Evolutionary conservation across 148 eudicot species (phyloP), one percentile per base, ranked within the genome.

Genomic region (Dysphania ambrosioides): DNA sequence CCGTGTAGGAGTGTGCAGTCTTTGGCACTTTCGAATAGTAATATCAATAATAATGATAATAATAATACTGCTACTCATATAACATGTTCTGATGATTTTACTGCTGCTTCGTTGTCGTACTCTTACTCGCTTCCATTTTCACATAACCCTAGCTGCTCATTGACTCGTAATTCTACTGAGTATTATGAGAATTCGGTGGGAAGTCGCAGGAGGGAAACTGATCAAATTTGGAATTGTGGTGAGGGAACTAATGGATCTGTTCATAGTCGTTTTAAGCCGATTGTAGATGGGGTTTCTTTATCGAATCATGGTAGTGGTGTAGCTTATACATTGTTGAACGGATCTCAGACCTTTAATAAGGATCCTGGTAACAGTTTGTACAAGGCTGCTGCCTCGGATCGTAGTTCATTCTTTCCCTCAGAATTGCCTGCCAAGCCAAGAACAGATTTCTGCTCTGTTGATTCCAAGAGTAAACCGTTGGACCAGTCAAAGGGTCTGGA

Each of bases 231-330:
- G 97, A 84, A 92, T 60, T 78, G 86, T 79, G 97, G 97, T 64
- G 92, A 89, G 79, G 97, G 97, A 47, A 92, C 97, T 67, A 92
- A 89, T 83, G 94, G 97, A 11, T 92, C 97, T 2, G 97, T 92
- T 75, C 97, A 90, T 70, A 92, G 97, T 76, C 88, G 95, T 13
- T 92, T 92, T 83, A 87, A 90, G 84, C 94, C 94, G 0, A 75
- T 85, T 79, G 97, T 88, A 4, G 97, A 87, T 69, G 94, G 97
- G 26, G 86, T 82, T 40, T 78, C 85, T 8, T 72, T 86, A 6
- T 76, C 96, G 23, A 86, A 82, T 82, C 88, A 84, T 55, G 85
- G 79, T 2, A 49, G 83, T 23, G 82, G 84, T 62, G 84, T 86
- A 31, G 80, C 77, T 63, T 79, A 83, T 60, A 77, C 86, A 18